A percentile compares a stretch with the other conserved stretches of the same genome.
phyloP scores from a whole-genome alignment of 139 green algal genomes.

The Tetradesmus obliquus region DNA sequence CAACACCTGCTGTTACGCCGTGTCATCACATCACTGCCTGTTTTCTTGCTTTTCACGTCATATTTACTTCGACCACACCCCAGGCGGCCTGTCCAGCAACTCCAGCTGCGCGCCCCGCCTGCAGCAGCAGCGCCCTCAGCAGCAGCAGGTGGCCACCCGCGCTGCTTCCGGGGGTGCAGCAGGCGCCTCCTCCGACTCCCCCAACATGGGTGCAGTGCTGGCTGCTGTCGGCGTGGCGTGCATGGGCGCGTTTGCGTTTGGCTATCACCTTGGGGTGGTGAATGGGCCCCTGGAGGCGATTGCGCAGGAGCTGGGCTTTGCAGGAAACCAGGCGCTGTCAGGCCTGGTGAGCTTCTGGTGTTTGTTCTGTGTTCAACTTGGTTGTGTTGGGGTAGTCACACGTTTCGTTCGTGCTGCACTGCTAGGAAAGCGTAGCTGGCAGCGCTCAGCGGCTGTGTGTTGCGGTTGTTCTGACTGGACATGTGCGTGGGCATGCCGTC shows the following conservation, averaged over 20 bases:
- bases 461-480: background rate
- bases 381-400: background rate
- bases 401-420: background rate
- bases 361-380: background rate
- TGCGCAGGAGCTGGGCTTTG: constrained; percentile 84
- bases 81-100: background rate
- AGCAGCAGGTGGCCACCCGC: background rate
- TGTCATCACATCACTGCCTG: no score
- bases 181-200: constrained; percentile 1
- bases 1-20: background rate
- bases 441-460: background rate
- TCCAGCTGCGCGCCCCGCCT: background rate
- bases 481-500: constrained; percentile 67
- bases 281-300: constrained; percentile 92
- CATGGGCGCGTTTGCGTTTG: constrained; percentile 86
- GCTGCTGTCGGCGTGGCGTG: constrained; percentile 68
- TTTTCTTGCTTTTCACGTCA: no score
- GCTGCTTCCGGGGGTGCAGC: constrained; percentile 8
- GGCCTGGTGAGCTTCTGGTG: constrained; percentile 64
- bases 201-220: constrained; percentile 61
- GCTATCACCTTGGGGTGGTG: constrained; percentile 89
- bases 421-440: background rate
- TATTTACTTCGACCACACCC: no score
- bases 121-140: background rate
- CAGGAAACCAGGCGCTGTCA: constrained; percentile 73